Conservation (phyloP, 371 early-diverging fungal genomes). For the Phascolomyces articulosus region DNA sequence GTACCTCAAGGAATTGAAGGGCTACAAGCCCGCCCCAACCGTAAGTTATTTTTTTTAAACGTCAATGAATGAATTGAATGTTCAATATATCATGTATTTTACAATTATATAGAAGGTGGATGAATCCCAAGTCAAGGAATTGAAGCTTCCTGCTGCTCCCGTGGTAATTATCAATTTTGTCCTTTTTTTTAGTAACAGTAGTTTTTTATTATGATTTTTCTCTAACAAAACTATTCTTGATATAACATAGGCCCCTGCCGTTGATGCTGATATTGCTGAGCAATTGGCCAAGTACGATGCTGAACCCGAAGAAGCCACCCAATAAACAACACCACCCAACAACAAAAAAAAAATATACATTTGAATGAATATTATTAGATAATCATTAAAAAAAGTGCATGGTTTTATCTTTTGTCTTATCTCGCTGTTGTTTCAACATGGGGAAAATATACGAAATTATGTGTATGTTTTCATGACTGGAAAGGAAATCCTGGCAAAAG, state of each 20-base stretch:
- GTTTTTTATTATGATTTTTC: not conserved
- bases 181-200: too few relatives aligned
- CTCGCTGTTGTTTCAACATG: too few relatives aligned
- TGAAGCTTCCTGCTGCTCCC: constrained; percentile 56
- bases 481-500: too few relatives aligned
- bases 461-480: too few relatives aligned
- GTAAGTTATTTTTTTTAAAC: constrained; percentile 27
- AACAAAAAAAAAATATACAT: not conserved
- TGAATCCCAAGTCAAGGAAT: constrained; percentile 48
- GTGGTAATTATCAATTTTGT: constrained; percentile 29
- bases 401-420: not conserved
- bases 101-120: constrained; percentile 36
- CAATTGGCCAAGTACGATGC: constrained; percentile 53
- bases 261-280: constrained; percentile 46
- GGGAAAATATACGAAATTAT: too few relatives aligned
- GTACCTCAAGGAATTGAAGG: constrained; percentile 57
- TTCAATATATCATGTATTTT: not conserved
- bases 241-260: constrained; percentile 35
- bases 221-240: not conserved
- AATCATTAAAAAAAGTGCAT: not conserved
- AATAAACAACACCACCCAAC: constrained; percentile 38
- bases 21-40: constrained; percentile 52
- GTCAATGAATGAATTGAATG: not conserved
- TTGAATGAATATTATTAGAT: not conserved
- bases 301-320: constrained; percentile 47